Evolutionary conservation across 805 yeast species (phyloP).

Genomic region (Priceomyces haplophilus): DNA sequence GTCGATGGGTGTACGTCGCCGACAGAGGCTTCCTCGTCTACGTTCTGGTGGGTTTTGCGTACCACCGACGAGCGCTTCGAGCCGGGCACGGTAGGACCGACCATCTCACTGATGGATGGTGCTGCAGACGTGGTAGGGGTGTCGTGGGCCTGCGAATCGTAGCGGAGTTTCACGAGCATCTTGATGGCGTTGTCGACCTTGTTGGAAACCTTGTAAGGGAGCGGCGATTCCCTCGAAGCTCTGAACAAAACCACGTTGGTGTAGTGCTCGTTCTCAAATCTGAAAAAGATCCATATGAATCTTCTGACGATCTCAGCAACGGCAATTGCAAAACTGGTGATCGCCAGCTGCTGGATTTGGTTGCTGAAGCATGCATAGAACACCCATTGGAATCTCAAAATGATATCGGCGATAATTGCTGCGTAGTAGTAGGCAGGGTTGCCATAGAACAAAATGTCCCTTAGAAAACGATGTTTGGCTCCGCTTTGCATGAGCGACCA

Average conservation of each 20-base stretch:
- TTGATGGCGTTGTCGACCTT: conserved; percentile 37
- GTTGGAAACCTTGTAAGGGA: conserved; percentile 62
- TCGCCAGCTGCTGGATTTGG: conserved; percentile 84
- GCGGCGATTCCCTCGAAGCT: conserved; percentile 82
- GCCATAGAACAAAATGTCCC: conserved; percentile 69
- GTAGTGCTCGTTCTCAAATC: conserved; percentile 96
- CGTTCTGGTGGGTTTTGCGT: conserved; percentile 1
- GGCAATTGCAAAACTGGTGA: conserved; percentile 79
- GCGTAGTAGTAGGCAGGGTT: conserved; percentile 53
- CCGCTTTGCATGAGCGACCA: conserved; percentile 82
- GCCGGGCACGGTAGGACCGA: not conserved
- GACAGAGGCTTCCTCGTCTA: conserved; percentile 1
- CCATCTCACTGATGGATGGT: not conserved
- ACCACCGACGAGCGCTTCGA: not conserved
- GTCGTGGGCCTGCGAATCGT: conserved; percentile 10
- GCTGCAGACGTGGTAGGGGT: not conserved
- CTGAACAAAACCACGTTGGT: conserved; percentile 82
- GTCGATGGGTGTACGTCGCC: not conserved
- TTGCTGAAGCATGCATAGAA: conserved; percentile 76
- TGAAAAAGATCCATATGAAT: conserved; percentile 83
- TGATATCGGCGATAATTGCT: conserved; percentile 70
- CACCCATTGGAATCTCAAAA: conserved; percentile 87
- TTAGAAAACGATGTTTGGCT: conserved; percentile 53
- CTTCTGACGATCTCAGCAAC: conserved; percentile 79
- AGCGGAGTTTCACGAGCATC: conserved; percentile 33